Percentiles rank a stretch among this genome's conserved stretches.
Conservation (phyloP, 2,329 filamentous ascomycete genomes). For the Aureobasidium sp. region DNA sequence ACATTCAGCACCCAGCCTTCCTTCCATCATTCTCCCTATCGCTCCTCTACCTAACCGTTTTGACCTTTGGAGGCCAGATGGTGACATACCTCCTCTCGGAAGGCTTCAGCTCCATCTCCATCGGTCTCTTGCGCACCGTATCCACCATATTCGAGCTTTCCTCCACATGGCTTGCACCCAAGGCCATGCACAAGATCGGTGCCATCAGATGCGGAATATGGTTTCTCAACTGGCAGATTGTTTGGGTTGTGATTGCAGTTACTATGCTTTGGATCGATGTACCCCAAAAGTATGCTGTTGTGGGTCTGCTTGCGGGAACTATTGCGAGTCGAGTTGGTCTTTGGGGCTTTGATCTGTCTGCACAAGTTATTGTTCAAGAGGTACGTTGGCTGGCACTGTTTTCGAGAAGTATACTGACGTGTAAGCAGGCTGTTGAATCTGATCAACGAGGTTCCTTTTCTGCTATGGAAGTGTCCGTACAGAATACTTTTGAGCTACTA, state of each 20-base stretch:
- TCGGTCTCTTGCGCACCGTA: constrained; percentile 48
- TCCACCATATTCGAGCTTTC: constrained; percentile 51
- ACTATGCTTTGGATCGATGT: constrained; percentile 26
- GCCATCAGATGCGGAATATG: constrained; percentile 61
- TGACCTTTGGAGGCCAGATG: constrained; percentile 57
- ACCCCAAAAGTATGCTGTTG: constrained; percentile 18
- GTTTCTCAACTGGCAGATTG: constrained; percentile 62
- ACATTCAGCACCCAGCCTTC: constrained; percentile 50
- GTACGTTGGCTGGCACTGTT: constrained; percentile 18
- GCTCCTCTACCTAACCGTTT: constrained; percentile 56
- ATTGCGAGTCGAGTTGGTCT: constrained; percentile 38
- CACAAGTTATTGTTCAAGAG: constrained; percentile 42
- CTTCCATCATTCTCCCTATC: constrained; percentile 54
- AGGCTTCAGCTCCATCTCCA: constrained; percentile 45
- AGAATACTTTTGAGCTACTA: constrained; percentile 63
- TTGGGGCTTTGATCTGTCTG: constrained; percentile 43
- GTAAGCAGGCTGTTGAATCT: constrained; percentile 28
- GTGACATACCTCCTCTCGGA: constrained; percentile 54
- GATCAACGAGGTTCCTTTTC: constrained; percentile 59
- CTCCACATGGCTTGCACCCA: constrained; percentile 55
- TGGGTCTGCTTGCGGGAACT: constrained; percentile 33
- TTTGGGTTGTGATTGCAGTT: constrained; percentile 41
- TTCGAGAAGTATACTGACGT: neutral
- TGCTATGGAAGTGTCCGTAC: constrained; percentile 58
- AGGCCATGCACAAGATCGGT: constrained; percentile 45